A percentile compares a stretch with the other conserved stretches of the same genome.
These are phyloP conservation scores for Sporothrix curviconia DNA, from an alignment of 2,329 filamentous ascomycete species.

Conservation along the genomic window DNA sequence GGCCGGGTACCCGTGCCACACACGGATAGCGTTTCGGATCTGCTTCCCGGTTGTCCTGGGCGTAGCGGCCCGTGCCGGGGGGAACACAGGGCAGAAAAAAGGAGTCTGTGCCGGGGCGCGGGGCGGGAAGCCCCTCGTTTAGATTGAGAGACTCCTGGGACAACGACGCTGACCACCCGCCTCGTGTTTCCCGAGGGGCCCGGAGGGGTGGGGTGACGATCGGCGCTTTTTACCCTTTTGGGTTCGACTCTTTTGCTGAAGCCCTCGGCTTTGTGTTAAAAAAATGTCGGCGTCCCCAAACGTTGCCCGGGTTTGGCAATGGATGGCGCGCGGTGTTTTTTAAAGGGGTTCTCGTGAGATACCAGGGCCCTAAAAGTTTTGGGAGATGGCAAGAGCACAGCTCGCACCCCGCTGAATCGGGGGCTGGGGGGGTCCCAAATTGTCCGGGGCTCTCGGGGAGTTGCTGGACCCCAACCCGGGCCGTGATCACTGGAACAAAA, in stretches of 20 bases:
- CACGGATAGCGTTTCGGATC: conserved; percentile 42
- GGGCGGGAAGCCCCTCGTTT: conserved; percentile 48
- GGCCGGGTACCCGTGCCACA: conserved; percentile 53
- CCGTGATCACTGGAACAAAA: too few species aligned
- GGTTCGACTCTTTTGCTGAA: too few species aligned
- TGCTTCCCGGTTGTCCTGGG: conserved; percentile 45
- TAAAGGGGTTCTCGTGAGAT: background rate
- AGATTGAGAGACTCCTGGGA: conserved; percentile 52
- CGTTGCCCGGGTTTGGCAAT: conserved; percentile 21
- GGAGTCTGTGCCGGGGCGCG: conserved; percentile 54
- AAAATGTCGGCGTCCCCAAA: conserved; percentile 3
- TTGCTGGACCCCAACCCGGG: too few species aligned
- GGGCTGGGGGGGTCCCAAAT: too few species aligned
- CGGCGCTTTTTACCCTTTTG: too few species aligned
- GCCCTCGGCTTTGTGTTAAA: conserved; percentile 16
- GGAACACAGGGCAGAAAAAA: conserved; percentile 55
- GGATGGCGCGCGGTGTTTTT: conserved; percentile 20
- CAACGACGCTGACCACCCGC: conserved; percentile 45
- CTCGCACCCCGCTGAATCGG: too few species aligned
- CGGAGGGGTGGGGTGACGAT: too few species aligned
- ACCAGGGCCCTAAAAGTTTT: conserved; percentile 16
- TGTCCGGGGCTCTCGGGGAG: too few species aligned
- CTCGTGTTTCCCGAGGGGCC: conserved; percentile 46
- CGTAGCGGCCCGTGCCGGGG: conserved; percentile 55
- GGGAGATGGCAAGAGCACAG: conserved; percentile 28